phyloP scores from a whole-genome alignment of 805 yeast species.

The Metschnikowia gelsemii region DNA sequence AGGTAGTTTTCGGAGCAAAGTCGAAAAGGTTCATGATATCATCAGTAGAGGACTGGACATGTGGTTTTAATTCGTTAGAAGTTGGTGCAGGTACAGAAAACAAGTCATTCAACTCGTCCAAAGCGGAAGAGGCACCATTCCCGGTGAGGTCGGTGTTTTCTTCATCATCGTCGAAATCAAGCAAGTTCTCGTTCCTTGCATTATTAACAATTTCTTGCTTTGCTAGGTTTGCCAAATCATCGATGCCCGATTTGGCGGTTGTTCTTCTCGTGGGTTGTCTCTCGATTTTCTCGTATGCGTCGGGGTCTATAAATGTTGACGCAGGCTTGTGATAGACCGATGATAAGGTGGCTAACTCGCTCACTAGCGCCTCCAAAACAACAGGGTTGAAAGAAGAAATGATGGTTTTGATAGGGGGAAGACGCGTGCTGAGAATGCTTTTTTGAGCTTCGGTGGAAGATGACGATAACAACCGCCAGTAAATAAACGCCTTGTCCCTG shows the following conservation, averaged over 20 bases:
- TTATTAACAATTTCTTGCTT: constrained; percentile 67
- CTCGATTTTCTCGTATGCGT: constrained; percentile 23
- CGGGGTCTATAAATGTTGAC: constrained; percentile 52
- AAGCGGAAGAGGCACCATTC: constrained; percentile 34
- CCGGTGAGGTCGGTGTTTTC: constrained; percentile 11
- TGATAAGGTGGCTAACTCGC: constrained; percentile 80
- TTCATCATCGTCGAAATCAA: constrained; percentile 78
- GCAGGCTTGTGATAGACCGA: constrained; percentile 89
- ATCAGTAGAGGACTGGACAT: constrained; percentile 25
- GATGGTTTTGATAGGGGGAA: constrained; percentile 72
- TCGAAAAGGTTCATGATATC: constrained; percentile 51
- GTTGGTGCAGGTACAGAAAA: constrained; percentile 45
- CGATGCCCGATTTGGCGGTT: constrained; percentile 44
- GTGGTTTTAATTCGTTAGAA: constrained; percentile 14
- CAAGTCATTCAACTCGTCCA: constrained; percentile 76
- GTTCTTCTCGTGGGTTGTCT: constrained; percentile 17
- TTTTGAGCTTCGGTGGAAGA: constrained; percentile 43
- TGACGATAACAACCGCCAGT: constrained; percentile 72
- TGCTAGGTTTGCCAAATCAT: constrained; percentile 77
- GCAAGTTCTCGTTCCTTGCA: constrained; percentile 71
- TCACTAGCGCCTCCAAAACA: constrained; percentile 63
- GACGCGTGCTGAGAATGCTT: constrained; percentile 54
- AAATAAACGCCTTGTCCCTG: constrained; percentile 74
- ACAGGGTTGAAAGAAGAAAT: constrained; percentile 69
- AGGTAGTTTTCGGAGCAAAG: constrained; percentile 12